These are phyloP conservation scores for Aspergillus pseudotamarii DNA, from an alignment of 2,329 filamentous ascomycete genomes.

Conservation along the genomic window DNA sequence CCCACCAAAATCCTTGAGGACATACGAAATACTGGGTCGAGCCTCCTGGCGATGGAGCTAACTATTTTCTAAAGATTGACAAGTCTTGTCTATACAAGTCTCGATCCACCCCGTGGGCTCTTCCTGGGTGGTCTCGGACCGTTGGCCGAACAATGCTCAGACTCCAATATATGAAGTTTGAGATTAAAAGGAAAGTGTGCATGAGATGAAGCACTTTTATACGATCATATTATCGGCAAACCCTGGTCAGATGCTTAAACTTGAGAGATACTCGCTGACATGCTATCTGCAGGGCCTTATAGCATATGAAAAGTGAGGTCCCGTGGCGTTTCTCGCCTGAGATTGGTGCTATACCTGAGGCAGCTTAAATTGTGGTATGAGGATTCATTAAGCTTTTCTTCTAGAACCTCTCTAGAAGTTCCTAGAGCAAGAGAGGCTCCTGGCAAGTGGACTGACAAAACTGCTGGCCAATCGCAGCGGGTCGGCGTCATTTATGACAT, in stretches of 20 bases:
- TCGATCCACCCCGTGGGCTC: not conserved
- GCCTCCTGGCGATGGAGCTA: not conserved
- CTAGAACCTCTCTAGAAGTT: not conserved
- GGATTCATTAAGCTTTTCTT: conserved; percentile 1
- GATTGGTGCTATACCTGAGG: not conserved
- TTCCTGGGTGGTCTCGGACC: not conserved
- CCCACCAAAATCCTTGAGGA: not conserved
- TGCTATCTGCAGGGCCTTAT: not conserved
- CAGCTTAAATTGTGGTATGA: not conserved
- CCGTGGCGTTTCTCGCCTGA: not conserved
- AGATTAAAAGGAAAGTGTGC: not conserved
- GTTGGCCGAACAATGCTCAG: not conserved
- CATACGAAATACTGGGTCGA: not conserved
- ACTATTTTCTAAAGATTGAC: not conserved
- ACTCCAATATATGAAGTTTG: not conserved
- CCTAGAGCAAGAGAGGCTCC: not conserved
- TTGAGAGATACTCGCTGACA: not conserved
- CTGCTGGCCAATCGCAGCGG: not conserved
- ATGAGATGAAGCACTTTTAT: not conserved
- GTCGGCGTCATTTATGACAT: not conserved
- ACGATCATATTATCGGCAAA: not conserved
- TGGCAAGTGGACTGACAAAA: not conserved
- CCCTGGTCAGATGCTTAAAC: not conserved
- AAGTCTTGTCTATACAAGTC: not conserved
- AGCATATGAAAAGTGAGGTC: not conserved